Percentiles rank a stretch among this genome's conserved stretches.
These are phyloP conservation scores for Fraxinus baroniana DNA, from an alignment of 305 asterid genomes.

Conservation along the genomic window DNA sequence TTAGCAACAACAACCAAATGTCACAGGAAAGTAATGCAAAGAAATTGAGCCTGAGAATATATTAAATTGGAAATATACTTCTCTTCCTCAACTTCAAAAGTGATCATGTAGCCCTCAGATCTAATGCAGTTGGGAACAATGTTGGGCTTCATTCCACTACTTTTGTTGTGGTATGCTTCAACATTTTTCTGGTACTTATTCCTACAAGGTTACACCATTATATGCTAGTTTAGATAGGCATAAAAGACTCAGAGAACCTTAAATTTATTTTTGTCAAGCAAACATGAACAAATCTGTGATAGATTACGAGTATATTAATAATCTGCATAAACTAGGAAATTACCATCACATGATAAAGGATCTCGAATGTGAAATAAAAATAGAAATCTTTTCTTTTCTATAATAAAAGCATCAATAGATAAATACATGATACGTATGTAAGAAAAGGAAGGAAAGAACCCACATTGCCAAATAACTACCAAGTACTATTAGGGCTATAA, in stretches of 20 bases:
- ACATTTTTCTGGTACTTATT: conserved; percentile 97
- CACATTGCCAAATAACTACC: background rate
- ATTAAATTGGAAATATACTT: conserved; percentile 49
- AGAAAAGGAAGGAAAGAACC: background rate
- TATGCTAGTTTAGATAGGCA: conserved; percentile 16
- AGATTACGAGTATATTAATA: background rate
- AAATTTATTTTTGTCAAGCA: conserved; percentile 13
- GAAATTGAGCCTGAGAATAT: conserved; percentile 9
- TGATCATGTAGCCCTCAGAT: conserved; percentile 90
- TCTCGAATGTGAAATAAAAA: background rate
- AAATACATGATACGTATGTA: background rate
- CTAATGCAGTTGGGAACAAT: conserved; percentile 86
- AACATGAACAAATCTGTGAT: background rate
- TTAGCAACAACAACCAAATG: conserved; percentile 25
- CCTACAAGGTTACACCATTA: conserved; percentile 44
- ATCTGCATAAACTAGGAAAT: background rate
- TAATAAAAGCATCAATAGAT: background rate
- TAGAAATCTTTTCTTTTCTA: background rate
- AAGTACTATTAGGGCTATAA: background rate
- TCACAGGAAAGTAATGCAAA: conserved; percentile 18
- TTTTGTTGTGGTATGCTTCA: conserved; percentile 88
- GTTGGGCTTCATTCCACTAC: conserved; percentile 78
- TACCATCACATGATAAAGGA: background rate
- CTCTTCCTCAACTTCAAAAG: conserved; percentile 98
- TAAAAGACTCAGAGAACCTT: conserved; percentile 14